Base-by-base conservation (phyloP, 192 early-diverging fungal genomes). In the Backusella morwellensis region DNA sequence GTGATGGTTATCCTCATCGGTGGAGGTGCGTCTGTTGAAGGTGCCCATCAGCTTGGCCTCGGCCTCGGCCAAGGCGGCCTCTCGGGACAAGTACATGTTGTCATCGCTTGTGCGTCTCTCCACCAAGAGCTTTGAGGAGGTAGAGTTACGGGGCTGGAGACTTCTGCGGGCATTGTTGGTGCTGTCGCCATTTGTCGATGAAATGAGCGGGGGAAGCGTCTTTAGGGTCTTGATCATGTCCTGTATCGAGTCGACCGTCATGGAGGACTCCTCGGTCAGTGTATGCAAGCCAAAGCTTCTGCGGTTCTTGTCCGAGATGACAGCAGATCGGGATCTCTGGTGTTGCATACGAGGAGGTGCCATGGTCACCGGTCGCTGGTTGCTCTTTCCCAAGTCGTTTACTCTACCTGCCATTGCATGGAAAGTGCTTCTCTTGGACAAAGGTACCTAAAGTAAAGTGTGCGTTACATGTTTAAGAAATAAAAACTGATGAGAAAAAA, bases 141-240 rank as follows among this genome's bases (percentile, higher is more conserved):
- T 68, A 15, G 50, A 47, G 68, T 68, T 70, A 36, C 66, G 42
- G 9, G 67, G 44, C 21, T 69, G 42, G 23, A 76, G 50, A 38
- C 67, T 50, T 36, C n/a, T 44, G 19, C 50, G 59, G 29, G 19
- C 42, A 6, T 26, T 19, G 36, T 75, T 75, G 36, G 11, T 54
- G 29, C 11, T 35, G 5, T 75, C 42, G 2, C 68, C 74, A 17
- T 68, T 35, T 23, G 19, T 7, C 50, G 70, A 44, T 34, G 72
- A 59, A 6, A 74, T 78, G 56, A 78, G 68, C 40, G 85, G 76
- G 21, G 89, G 87, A 6, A 90, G 66, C 52, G 66, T 83, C 42
- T 87, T 88, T 29, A 90, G 75, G 32, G 79, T 86, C 59, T 81
- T 86, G 42, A 90, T 90, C 42, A 88, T 88, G 44, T 87, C 76